Evolutionary conservation across 2,329 filamentous ascomycete species (phyloP).

Genomic region (Monilinia vaccinii-corymbosi): DNA sequence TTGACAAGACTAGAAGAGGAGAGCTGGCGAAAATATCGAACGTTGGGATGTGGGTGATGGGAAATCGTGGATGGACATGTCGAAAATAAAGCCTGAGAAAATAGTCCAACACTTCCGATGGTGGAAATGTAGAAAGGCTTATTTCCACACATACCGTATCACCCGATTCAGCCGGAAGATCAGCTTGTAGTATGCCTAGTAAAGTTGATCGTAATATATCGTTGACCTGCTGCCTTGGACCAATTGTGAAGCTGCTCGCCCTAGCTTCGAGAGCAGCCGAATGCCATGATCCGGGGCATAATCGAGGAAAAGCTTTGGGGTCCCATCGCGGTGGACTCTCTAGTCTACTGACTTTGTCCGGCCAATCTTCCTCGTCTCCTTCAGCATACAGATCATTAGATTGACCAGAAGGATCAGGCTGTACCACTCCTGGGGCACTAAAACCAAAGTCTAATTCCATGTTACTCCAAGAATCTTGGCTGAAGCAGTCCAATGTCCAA

Average conservation of each 20-base stretch:
- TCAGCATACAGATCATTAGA: conserved; percentile 18
- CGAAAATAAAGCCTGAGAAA: conserved; percentile 25
- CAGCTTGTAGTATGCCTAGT: conserved; percentile 11
- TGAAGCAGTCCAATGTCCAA: conserved; percentile 21
- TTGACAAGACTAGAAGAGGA: conserved; percentile 22
- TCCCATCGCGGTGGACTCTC: conserved; percentile 10
- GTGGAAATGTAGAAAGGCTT: conserved; percentile 21
- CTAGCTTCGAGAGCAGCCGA: conserved; percentile 22
- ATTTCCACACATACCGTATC: conserved; percentile 15
- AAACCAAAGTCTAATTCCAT: conserved; percentile 1
- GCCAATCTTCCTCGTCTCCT: conserved; percentile 25
- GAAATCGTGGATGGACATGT: conserved; percentile 24
- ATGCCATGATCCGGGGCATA: conserved; percentile 24
- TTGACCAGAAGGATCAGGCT: not conserved
- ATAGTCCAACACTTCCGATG: conserved; percentile 23
- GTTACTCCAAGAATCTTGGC: conserved; percentile 7
- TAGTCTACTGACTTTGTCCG: conserved; percentile 20
- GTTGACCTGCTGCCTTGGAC: conserved; percentile 18
- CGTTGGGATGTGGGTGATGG: conserved; percentile 24
- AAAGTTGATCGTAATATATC: conserved; percentile 16
- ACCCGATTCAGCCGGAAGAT: conserved; percentile 2
- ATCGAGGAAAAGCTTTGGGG: conserved; percentile 16
- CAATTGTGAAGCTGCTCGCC: conserved; percentile 11
- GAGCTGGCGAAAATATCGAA: conserved; percentile 22
- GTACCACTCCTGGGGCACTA: not conserved